Percentiles rank a stretch among this genome's conserved stretches.
phyloP scores from a whole-genome alignment of 2,329 filamentous ascomycete genomes.

The Gaeumannomyces tritici region DNA sequence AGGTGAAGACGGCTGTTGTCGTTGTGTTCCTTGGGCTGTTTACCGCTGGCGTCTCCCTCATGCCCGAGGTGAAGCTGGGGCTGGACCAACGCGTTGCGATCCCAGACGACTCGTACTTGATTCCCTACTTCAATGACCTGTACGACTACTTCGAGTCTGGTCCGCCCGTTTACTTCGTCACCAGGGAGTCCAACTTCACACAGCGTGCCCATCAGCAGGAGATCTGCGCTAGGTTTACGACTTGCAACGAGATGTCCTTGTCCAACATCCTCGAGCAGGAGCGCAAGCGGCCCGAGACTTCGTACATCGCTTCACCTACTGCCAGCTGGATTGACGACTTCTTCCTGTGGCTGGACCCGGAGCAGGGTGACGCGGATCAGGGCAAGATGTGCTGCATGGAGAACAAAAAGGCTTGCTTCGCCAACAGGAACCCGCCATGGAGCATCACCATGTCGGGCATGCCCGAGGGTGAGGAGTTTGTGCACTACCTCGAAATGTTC shows the following conservation, averaged over 20 bases:
- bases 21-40: slow-evolving; percentile 81
- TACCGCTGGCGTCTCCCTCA: slow-evolving; percentile 71
- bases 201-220: slow-evolving; percentile 68
- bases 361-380: slow-evolving; percentile 28
- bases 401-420: slow-evolving; percentile 66
- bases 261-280: slow-evolving; percentile 90
- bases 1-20: slow-evolving; percentile 67
- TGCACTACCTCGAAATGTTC: slow-evolving; percentile 78
- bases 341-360: slow-evolving; percentile 91
- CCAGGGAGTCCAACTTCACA: slow-evolving; percentile 70
- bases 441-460: slow-evolving; percentile 84
- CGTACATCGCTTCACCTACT: slow-evolving; percentile 78
- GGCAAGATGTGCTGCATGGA: slow-evolving; percentile 62
- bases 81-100: slow-evolving; percentile 93
- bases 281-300: slow-evolving; percentile 77
- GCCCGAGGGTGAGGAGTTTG: slow-evolving; percentile 87
- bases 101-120: slow-evolving; percentile 87
- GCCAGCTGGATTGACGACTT: slow-evolving; percentile 98
- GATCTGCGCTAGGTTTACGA: slow-evolving; percentile 83
- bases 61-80: slow-evolving; percentile 78
- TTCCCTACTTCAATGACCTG: slow-evolving; percentile 92
- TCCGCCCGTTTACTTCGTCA: slow-evolving; percentile 94
- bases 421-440: slow-evolving; percentile 68
- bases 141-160: slow-evolving; percentile 87
- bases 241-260: slow-evolving; percentile 74